A percentile compares a stretch with the other conserved stretches of the same genome.
These are phyloP conservation scores for Staphylotrichum longicolle DNA, from an alignment of 495 filamentous ascomycete species.

Conservation along the genomic window DNA sequence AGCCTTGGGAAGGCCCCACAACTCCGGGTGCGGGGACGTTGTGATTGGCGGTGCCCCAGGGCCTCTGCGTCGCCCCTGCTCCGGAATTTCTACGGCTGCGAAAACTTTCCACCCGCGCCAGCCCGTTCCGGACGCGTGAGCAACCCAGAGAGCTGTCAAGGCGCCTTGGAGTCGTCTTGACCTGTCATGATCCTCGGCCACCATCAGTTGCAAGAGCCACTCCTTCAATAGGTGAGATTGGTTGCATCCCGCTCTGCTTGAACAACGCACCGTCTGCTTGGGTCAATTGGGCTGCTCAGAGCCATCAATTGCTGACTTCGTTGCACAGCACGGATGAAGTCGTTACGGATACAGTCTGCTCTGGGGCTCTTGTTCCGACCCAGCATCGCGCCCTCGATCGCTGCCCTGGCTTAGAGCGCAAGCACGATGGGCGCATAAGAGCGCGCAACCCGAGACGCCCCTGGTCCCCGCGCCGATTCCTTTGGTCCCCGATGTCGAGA, in stretches of 20 bases:
- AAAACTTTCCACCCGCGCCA: conserved; percentile 29
- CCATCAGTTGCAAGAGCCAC: conserved; percentile 11
- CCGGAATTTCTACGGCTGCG: conserved; percentile 11
- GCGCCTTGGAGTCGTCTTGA: conserved; percentile 13
- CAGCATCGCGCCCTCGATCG: conserved; percentile 20
- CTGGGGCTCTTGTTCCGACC: conserved; percentile 36
- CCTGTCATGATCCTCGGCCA: conserved; percentile 22
- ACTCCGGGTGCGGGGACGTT: too few relatives aligned
- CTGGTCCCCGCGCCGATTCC: conserved; percentile 69
- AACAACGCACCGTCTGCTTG: not conserved
- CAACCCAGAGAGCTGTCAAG: not conserved
- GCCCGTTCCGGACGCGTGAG: conserved; percentile 7
- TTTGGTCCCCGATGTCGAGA: conserved; percentile 80
- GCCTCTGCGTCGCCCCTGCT: conserved; percentile 12
- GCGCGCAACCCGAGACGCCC: conserved; percentile 40
- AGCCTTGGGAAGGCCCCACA: too few relatives aligned
- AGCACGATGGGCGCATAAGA: conserved; percentile 32
- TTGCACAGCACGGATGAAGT: conserved; percentile 32
- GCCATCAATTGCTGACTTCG: not conserved
- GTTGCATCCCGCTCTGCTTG: not conserved
- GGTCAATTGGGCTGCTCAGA: not conserved
- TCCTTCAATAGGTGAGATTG: conserved; percentile 25
- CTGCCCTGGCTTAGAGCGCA: conserved; percentile 31
- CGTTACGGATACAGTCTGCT: conserved; percentile 30
- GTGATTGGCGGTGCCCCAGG: too few relatives aligned